A percentile compares a stretch with the other conserved stretches of the same genome.
Evolutionary conservation across 2,329 filamentous ascomycete genomes (phyloP).

Genomic region (Epichloe uncinata): DNA sequence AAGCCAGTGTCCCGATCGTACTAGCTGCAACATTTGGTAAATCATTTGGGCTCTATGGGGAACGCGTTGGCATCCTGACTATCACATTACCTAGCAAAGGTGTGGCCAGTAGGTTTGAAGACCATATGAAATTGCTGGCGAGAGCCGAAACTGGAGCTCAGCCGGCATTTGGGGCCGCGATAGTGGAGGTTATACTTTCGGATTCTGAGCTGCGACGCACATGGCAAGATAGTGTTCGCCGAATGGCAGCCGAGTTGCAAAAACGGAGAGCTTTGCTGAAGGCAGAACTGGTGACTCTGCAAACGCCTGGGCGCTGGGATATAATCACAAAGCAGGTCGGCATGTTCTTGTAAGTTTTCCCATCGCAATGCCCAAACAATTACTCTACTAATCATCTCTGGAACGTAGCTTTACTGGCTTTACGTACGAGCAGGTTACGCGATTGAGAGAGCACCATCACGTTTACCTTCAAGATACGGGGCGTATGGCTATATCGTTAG

Average conservation of each 20-base stretch:
- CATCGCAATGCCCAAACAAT: not conserved
- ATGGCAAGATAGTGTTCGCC: not conserved
- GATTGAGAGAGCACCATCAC: not conserved
- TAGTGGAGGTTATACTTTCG: not conserved
- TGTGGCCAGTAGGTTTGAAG: not conserved
- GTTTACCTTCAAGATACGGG: not conserved
- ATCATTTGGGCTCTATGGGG: not conserved
- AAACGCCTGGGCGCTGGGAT: not conserved
- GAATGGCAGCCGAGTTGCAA: not conserved
- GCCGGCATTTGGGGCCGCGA: not conserved
- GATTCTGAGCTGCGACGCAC: not conserved
- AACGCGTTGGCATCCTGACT: not conserved
- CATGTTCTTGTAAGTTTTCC: not conserved
- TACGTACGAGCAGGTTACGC: not conserved
- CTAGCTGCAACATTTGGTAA: not conserved
- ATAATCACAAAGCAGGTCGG: not conserved
- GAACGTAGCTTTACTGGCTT: not conserved
- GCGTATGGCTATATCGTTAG: not conserved
- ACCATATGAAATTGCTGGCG: constrained; percentile 7
- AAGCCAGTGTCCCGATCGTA: not conserved
- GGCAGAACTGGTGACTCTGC: not conserved
- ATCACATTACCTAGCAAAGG: not conserved
- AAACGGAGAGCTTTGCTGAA: not conserved
- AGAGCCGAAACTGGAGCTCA: not conserved
- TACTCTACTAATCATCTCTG: not conserved